Conservation (phyloP, 257 asterid genomes). For the Catharanthus roseus region DNA sequence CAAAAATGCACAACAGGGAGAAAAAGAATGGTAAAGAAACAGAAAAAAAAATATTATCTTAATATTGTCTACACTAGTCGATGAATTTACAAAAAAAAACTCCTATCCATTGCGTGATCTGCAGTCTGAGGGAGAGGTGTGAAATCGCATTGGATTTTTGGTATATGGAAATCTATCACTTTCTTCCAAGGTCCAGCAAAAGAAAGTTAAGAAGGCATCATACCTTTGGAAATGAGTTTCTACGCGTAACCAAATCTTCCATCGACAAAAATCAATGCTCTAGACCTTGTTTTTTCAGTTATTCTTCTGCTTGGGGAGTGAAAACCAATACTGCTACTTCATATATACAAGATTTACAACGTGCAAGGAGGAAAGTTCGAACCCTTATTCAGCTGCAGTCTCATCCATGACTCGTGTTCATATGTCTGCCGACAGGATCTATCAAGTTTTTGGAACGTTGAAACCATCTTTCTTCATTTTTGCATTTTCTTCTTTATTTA, state of each 20-base stretch:
- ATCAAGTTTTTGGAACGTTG: neutral
- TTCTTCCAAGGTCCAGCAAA: neutral
- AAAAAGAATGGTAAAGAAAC: neutral
- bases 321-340: neutral
- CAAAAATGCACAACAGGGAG: neutral
- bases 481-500: neutral
- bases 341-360: neutral
- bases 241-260: neutral
- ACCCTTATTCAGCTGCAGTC: neutral
- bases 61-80: neutral
- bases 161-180: neutral
- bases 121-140: neutral
- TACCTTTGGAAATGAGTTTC: neutral
- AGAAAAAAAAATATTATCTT: neutral
- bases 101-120: neutral
- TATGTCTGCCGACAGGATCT: neutral
- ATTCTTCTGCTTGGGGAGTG: neutral
- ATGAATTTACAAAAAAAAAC: constrained; percentile 1
- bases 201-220: neutral
- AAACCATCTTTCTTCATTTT: neutral
- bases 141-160: neutral
- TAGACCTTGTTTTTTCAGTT: neutral
- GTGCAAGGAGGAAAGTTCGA: neutral
- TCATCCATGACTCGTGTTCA: neutral
- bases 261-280: neutral